Percentiles rank a stretch among this genome's conserved stretches.
phyloP scores from a whole-genome alignment of 2,329 filamentous ascomycete genomes.

The Fusarium proliferatum region DNA sequence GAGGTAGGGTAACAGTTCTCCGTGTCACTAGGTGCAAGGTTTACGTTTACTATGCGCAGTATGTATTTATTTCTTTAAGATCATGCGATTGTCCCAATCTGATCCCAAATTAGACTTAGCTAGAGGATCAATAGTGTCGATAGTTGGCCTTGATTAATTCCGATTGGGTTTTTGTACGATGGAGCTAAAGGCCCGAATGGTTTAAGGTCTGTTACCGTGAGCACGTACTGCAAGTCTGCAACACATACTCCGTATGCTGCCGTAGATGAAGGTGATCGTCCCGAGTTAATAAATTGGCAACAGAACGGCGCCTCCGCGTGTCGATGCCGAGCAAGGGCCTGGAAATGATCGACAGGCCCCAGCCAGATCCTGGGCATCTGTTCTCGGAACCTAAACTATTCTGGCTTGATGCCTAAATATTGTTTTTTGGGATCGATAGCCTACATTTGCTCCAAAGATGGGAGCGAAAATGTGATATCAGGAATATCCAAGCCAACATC shows the following conservation, averaged over 20 bases:
- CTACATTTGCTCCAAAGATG: not conserved
- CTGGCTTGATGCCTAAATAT: not conserved
- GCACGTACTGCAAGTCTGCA: not conserved
- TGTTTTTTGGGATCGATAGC: not conserved
- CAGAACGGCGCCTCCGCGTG: not conserved
- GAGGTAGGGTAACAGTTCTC: not conserved
- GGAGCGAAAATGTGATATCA: not conserved
- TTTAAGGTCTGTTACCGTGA: not conserved
- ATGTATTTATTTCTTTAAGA: not conserved
- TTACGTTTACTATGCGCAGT: not conserved
- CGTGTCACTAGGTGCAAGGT: not conserved
- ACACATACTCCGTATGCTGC: no score
- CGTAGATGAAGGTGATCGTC: not conserved
- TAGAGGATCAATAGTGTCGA: not conserved
- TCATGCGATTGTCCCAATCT: not conserved
- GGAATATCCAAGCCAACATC: not conserved
- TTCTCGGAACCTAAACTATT: not conserved
- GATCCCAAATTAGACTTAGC: no score
- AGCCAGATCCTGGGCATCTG: not conserved
- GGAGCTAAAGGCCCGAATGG: not conserved
- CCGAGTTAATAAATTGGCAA: not conserved
- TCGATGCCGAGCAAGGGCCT: not conserved
- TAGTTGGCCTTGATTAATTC: not conserved
- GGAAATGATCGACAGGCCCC: not conserved
- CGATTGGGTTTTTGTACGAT: not conserved